Percentiles rank a stretch among this genome's conserved stretches.
Conservation (phyloP, 108 stramenopile species). For the Conticribra guillardii region DNA sequence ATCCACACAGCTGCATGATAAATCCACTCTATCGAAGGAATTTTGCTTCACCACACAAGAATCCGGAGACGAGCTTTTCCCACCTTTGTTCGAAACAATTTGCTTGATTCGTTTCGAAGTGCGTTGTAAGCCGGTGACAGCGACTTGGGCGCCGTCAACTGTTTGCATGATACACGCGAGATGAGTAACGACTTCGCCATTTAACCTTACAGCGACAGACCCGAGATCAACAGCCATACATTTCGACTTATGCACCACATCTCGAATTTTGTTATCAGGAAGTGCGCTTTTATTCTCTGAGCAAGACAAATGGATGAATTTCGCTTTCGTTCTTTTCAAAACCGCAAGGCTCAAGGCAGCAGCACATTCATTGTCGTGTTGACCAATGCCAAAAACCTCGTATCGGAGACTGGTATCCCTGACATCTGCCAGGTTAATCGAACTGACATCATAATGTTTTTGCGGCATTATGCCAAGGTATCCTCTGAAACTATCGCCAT, state of each 20-base stretch:
- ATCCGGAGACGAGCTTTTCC: neutral
- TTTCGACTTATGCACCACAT: neutral
- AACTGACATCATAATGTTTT: neutral
- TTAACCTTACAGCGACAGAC: too few relatives aligned
- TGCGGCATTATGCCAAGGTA: neutral
- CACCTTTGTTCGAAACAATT: neutral
- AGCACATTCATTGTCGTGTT: neutral
- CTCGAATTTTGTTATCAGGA: neutral
- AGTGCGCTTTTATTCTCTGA: neutral
- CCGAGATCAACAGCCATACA: too few relatives aligned
- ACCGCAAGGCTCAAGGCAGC: conserved; percentile 30
- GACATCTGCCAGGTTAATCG: neutral
- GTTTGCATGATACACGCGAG: too few relatives aligned
- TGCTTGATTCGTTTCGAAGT: conserved; percentile 5
- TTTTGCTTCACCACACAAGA: neutral
- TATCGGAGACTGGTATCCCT: conserved; percentile 10
- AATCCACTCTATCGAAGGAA: conserved; percentile 13
- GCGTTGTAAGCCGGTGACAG: too few relatives aligned
- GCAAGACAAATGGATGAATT: conserved; percentile 11
- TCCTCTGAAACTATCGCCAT: neutral
- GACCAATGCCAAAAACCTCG: too few relatives aligned
- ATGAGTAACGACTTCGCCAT: too few relatives aligned
- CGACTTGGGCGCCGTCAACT: too few relatives aligned
- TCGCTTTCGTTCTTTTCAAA: conserved; percentile 21
- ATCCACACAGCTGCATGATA: conserved; percentile 28